These are phyloP conservation scores for Sugiyamaella xylanicola DNA, from an alignment of 1,139 yeast species.

Conservation along the genomic window DNA sequence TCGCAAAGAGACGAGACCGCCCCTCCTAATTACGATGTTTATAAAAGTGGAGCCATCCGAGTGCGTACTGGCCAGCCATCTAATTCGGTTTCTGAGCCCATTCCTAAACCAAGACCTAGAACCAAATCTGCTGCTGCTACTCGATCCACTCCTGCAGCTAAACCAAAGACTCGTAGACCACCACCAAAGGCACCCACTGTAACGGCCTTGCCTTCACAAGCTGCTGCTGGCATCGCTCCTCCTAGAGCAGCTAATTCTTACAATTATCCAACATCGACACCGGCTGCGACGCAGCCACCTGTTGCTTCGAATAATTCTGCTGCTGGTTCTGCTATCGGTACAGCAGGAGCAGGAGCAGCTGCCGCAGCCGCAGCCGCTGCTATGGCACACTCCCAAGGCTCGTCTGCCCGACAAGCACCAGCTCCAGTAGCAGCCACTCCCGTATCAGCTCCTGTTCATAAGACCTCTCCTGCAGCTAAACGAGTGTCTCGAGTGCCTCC, in stretches of 20 bases:
- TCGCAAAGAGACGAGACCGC: constrained; percentile 61
- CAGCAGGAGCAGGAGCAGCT: constrained; percentile 23
- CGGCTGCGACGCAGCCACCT: constrained; percentile 13
- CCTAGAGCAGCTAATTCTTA: constrained; percentile 7
- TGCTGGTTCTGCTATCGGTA: constrained; percentile 4
- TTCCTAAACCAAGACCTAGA: constrained; percentile 57
- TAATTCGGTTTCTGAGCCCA: constrained; percentile 64
- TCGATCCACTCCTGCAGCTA: constrained; percentile 29
- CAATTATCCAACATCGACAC: constrained; percentile 10
- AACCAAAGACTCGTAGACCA: constrained; percentile 34
- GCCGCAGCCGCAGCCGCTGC: constrained; percentile 18
- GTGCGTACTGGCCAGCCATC: constrained; percentile 83
- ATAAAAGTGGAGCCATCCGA: constrained; percentile 86
- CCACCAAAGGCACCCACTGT: constrained; percentile 17
- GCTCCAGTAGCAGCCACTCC: constrained; percentile 21
- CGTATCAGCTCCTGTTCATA: constrained; percentile 25
- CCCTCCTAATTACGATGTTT: constrained; percentile 66
- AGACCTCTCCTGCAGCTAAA: constrained; percentile 32
- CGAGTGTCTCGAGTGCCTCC: constrained; percentile 37
- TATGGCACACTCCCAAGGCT: constrained; percentile 19
- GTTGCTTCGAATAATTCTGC: constrained; percentile 15
- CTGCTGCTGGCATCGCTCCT: constrained; percentile 5
- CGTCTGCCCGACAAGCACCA: constrained; percentile 21
- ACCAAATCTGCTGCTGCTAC: constrained; percentile 27
- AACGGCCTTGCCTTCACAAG: constrained; percentile 20